These are phyloP conservation scores for Euphorbia schlechtendalii DNA, from an alignment of 441 rosid genomes.

Conservation along the genomic window DNA sequence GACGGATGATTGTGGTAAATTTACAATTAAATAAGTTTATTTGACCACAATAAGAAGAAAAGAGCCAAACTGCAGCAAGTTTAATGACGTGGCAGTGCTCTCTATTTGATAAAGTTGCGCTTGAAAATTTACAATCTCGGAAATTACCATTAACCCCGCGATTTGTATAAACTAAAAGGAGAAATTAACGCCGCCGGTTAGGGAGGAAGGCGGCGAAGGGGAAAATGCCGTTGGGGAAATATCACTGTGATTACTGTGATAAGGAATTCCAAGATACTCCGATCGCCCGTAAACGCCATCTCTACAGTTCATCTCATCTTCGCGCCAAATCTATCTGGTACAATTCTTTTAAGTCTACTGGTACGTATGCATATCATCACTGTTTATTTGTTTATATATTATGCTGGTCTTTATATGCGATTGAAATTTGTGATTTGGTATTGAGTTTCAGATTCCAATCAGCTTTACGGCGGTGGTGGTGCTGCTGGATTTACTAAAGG, in stretches of 20 bases:
- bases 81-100: too few relatives aligned
- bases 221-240: slow-evolving; percentile 53
- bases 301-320: slow-evolving; percentile 63
- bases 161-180: too few relatives aligned
- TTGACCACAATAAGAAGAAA: too few relatives aligned
- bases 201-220: background rate
- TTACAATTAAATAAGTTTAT: too few relatives aligned
- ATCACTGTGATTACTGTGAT: slow-evolving; percentile 72
- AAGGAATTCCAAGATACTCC: slow-evolving; percentile 82
- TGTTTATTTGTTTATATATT: background rate
- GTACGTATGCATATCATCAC: background rate
- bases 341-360: slow-evolving; percentile 25
- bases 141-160: too few relatives aligned
- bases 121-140: too few relatives aligned
- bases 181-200: background rate
- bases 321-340: slow-evolving; percentile 84
- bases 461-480: background rate
- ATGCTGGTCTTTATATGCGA: background rate
- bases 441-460: slow-evolving; percentile 2
- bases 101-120: too few relatives aligned
- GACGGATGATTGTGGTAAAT: too few relatives aligned
- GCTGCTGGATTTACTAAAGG: slow-evolving; percentile 24
- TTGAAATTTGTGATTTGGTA: background rate
- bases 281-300: slow-evolving; percentile 73
- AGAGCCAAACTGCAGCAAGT: too few relatives aligned